Evolutionary conservation across 352 stramenopile genomes (phyloP).

Genomic region (Globisporangium spiculum): DNA sequence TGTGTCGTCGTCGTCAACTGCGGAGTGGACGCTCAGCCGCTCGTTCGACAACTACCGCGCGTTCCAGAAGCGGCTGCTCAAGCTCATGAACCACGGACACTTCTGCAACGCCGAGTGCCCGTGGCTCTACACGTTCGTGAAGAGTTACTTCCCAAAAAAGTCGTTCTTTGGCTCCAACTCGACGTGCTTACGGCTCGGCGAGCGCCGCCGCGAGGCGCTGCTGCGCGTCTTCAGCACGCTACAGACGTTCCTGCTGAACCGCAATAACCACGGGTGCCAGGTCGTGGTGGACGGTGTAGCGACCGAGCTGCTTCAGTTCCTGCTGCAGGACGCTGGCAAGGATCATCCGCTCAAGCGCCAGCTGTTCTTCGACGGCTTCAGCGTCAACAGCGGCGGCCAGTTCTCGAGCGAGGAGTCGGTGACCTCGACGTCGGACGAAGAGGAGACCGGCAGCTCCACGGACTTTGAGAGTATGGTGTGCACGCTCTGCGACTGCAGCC

Average conservation of each 20-base stretch:
- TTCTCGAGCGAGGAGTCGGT: slow-evolving; percentile 21
- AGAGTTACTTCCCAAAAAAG: slow-evolving; percentile 42
- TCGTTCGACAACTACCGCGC: slow-evolving; percentile 27
- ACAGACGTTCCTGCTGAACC: slow-evolving; percentile 33
- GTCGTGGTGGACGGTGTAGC: slow-evolving; percentile 35
- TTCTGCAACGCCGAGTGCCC: slow-evolving; percentile 39
- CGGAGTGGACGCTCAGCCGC: slow-evolving; percentile 1
- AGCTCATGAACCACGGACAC: slow-evolving; percentile 31
- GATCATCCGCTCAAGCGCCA: slow-evolving; percentile 10
- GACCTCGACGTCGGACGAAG: slow-evolving; percentile 20
- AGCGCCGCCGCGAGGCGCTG: slow-evolving; percentile 23
- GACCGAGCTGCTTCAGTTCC: slow-evolving; percentile 24
- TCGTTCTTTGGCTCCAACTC: slow-evolving; percentile 13
- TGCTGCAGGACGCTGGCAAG: slow-evolving; percentile 11
- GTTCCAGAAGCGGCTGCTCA: slow-evolving; percentile 37
- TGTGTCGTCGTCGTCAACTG: background rate
- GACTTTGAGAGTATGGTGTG: slow-evolving; percentile 10
- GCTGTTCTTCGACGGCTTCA: slow-evolving; percentile 1
- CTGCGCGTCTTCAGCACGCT: slow-evolving; percentile 31
- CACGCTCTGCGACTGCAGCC: slow-evolving; percentile 13
- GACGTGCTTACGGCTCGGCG: slow-evolving; percentile 5
- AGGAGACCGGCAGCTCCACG: slow-evolving; percentile 14
- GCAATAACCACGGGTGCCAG: slow-evolving; percentile 34
- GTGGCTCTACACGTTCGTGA: slow-evolving; percentile 39
- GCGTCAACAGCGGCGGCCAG: background rate